Evolutionary conservation across 441 rosid genomes (phyloP), one percentile per base, ranked within the genome.

Genomic region (Adansonia rubrostipa): DNA sequence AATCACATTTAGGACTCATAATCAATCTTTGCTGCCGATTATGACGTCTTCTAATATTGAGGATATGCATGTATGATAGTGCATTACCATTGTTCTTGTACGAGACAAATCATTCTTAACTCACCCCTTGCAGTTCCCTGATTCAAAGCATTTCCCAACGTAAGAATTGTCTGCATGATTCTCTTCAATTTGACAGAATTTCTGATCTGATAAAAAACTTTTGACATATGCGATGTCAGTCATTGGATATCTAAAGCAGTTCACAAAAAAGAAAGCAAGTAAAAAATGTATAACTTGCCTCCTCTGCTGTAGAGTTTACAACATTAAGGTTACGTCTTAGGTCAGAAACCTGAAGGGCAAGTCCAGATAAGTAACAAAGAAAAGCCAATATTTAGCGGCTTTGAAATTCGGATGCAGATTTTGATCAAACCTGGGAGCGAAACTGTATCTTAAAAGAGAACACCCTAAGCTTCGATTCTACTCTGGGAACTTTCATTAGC

Each of bases 101-200:
- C 71, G 13, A 28, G 47, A 50, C 61, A 75, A 24, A 28, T 7
- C 5, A 13, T 17, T 19, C 9, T 33, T 10, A 19, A 85, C 95
- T 88, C 87, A 93, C 99, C 98, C 87, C 98, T 90, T 62, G 98
- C 95, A 76, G 99, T 96, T 81, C 99, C 99, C 77, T 94, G 98
- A 82, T 94, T 96, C 82, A 96, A 84, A 42, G 98, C 99, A 85
- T 96, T 96, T 79, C 99, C 99, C 20, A 96, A 84, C 3, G 95
- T 87, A 77, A 96, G 94, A 84, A 96, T 87, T 78, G 97, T 94
- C 89, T 96, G 97, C 99, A 96, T 96, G 75, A 93, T 86, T 82
- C 92, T 92, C 85, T 92, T 93, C 80, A 96, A 82, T 84, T 94
- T 94, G 71, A 81, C 88, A 63, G 96, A 92, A 75, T 82, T 86